These are phyloP conservation scores for Pythium dissotocum DNA, from an alignment of 352 stramenopile species.

Conservation along the genomic window DNA sequence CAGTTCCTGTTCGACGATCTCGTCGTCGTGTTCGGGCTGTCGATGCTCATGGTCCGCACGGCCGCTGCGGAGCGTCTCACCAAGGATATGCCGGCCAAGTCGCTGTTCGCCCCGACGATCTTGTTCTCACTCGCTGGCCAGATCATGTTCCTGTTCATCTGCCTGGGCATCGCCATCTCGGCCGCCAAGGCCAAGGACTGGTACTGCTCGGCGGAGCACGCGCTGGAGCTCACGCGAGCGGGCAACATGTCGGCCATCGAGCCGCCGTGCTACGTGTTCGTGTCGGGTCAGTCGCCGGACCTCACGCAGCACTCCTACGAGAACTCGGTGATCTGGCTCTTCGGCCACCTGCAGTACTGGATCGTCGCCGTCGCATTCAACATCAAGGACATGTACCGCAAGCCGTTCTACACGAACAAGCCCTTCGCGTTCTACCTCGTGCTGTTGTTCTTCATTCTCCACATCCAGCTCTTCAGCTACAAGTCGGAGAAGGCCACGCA, in stretches of 20 bases:
- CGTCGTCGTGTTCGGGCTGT: slow-evolving; percentile 67
- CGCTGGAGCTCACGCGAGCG: slow-evolving; percentile 43
- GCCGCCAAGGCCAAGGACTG: slow-evolving; percentile 50
- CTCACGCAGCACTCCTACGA: slow-evolving; percentile 76
- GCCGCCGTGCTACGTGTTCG: slow-evolving; percentile 66
- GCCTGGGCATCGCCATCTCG: slow-evolving; percentile 57
- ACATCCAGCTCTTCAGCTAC: slow-evolving; percentile 69
- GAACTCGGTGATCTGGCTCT: slow-evolving; percentile 77
- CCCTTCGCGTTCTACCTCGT: slow-evolving; percentile 50
- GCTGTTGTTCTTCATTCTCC: slow-evolving; percentile 54
- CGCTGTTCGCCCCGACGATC: slow-evolving; percentile 64
- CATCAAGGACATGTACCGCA: slow-evolving; percentile 56
- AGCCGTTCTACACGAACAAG: slow-evolving; percentile 58
- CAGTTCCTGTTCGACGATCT: slow-evolving; percentile 84
- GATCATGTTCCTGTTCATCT: slow-evolving; percentile 52
- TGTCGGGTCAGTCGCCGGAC: slow-evolving; percentile 45
- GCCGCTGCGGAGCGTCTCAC: slow-evolving; percentile 39
- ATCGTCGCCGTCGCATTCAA: slow-evolving; percentile 73
- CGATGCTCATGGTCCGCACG: slow-evolving; percentile 74
- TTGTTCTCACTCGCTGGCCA: slow-evolving; percentile 61
- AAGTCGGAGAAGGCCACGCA: slow-evolving; percentile 49
- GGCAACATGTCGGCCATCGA: slow-evolving; percentile 42
- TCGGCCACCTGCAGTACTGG: slow-evolving; percentile 79
- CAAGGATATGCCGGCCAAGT: slow-evolving; percentile 49
- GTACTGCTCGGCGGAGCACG: slow-evolving; percentile 59